Percentiles rank a stretch among this genome's conserved stretches.
These are phyloP conservation scores for Penicillium roqueforti DNA, from an alignment of 495 filamentous ascomycete species.

Conservation along the genomic window DNA sequence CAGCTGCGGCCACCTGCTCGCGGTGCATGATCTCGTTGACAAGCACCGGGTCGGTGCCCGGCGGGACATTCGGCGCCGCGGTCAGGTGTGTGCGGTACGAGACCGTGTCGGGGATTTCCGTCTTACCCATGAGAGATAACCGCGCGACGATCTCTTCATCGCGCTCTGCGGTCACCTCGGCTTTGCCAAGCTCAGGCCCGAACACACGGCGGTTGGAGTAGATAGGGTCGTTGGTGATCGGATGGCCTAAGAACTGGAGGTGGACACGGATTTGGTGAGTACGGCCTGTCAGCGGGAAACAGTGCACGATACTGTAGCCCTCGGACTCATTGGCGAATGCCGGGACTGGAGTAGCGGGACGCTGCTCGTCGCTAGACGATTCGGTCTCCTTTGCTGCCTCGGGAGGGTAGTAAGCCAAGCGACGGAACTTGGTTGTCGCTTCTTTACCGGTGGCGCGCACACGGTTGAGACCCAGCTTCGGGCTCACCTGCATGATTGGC, in stretches of 20 bases:
- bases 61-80: conserved; percentile 38
- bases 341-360: conserved; percentile 32
- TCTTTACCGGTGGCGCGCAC: conserved; percentile 89
- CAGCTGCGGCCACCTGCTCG: conserved; percentile 80
- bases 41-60: conserved; percentile 35
- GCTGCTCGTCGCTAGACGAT: conserved; percentile 23
- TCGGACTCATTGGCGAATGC: conserved; percentile 35
- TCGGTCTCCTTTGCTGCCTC: conserved; percentile 15
- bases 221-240: conserved; percentile 95
- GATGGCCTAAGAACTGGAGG: conserved; percentile 89
- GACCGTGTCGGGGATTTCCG: conserved; percentile 82
- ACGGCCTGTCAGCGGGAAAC: conserved; percentile 85
- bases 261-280: conserved; percentile 96
- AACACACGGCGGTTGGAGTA: conserved; percentile 93
- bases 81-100: conserved; percentile 60
- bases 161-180: conserved; percentile 61
- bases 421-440: conserved; percentile 84
- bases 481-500: conserved; percentile 89
- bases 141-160: conserved; percentile 88
- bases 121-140: conserved; percentile 86
- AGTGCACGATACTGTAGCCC: conserved; percentile 93
- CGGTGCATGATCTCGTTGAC: conserved; percentile 42
- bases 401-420: conserved; percentile 80
- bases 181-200: conserved; percentile 69
- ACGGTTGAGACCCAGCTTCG: conserved; percentile 89